These are phyloP conservation scores for Turritis glabra DNA, from an alignment of 345 rosid genomes.

Conservation along the genomic window DNA sequence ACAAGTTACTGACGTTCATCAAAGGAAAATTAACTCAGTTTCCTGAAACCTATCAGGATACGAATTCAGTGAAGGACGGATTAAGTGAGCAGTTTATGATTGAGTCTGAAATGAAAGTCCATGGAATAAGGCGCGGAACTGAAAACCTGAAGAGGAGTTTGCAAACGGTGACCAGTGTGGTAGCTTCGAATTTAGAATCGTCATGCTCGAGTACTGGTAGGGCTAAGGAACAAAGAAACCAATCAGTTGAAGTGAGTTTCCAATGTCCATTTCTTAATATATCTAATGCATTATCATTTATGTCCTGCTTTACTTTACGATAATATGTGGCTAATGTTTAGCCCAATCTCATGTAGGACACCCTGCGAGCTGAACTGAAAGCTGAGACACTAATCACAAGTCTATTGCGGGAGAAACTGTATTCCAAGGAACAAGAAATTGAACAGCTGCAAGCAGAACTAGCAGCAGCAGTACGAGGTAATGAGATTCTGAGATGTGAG, in stretches of 20 bases:
- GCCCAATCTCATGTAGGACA: conserved; percentile 49
- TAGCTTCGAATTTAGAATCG: conserved; percentile 44
- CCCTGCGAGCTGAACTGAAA: conserved; percentile 60
- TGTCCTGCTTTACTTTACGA: conserved; percentile 1
- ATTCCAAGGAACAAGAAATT: conserved; percentile 77
- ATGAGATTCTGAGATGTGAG: conserved; percentile 72
- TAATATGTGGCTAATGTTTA: conserved; percentile 18
- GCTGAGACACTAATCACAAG: conserved; percentile 72
- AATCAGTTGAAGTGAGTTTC: conserved; percentile 59
- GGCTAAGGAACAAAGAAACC: conserved; percentile 45
- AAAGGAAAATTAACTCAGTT: conserved; percentile 55
- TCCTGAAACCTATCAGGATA: conserved; percentile 47
- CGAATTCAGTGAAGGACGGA: conserved; percentile 41
- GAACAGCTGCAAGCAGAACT: conserved; percentile 87
- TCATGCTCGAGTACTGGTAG: conserved; percentile 23
- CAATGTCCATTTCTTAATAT: not conserved
- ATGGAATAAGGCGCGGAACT: conserved; percentile 64
- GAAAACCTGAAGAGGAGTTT: conserved; percentile 79
- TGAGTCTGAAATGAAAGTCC: conserved; percentile 72
- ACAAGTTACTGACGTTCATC: conserved; percentile 64
- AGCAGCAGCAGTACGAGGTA: conserved; percentile 80
- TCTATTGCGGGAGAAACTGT: conserved; percentile 81
- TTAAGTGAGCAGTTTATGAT: conserved; percentile 67
- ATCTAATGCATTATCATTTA: not conserved
- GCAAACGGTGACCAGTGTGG: conserved; percentile 56